Base-by-base conservation (phyloP, 2,329 filamentous ascomycete genomes). In the Sporothrix globosa region DNA sequence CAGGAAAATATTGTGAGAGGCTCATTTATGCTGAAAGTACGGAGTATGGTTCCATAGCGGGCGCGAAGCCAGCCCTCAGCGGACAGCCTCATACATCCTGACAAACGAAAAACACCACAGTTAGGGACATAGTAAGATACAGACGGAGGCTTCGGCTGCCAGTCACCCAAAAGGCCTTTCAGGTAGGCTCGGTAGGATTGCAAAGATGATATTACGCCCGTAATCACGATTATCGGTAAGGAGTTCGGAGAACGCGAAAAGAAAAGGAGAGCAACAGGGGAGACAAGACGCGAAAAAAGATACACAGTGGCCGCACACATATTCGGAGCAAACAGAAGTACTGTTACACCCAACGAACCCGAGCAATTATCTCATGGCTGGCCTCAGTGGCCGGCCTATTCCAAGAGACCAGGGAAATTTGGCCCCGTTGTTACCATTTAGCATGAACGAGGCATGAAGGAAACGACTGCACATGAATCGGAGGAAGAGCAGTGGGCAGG, bases 381-480 rank as follows among this genome's bases (percentile, higher is more conserved):
- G 48, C 24, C 56, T 50, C 68, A 39, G 41, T 14, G 54, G 69
- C 61, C 61, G 61, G 67, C 61, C 53, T 24, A 53, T 46, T 21
- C 9, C 34, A 34, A 14, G 41, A 24, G 53, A 19, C 63, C 46
- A 46, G 21, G 30, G n/a, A 60, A 54, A 69, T 54, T 69, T 65
- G 58, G 19, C 39, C 68, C 68, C 60, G 58, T 69, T 63, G 48
- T 50, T 13, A 17, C 41, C 41, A 4, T 44, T 44, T 70, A 56
- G 68, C 68, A 69, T 69, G 50, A 69, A 63, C 34, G 30, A 48
- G 21, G 14, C 48, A 30, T 30, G 3, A 4, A 30, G 27, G 5
- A 30, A 30, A 30, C 19, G 34, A 10, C 58, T 65, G 68, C 58
- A 50, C 46, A 39, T 5, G n/a, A 61, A 41, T 52, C 54, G 54